phyloP scores from a whole-genome alignment of 495 filamentous ascomycete genomes.

The Talaromyces thailandensis region DNA sequence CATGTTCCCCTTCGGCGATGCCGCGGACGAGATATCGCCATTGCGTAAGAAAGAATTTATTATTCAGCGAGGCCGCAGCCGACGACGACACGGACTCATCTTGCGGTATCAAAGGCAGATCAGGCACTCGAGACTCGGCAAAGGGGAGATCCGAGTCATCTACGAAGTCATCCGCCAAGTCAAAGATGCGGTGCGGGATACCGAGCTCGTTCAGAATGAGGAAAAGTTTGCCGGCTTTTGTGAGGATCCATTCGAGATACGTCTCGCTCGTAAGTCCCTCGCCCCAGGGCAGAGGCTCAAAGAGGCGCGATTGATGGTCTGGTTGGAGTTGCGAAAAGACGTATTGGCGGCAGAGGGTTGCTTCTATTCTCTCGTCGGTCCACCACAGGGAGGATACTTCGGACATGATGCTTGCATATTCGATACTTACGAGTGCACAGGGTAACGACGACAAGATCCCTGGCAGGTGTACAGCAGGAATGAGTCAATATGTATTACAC shows the following conservation, averaged over 20 bases:
- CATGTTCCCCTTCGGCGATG: slow-evolving; percentile 59
- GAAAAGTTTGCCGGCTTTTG: slow-evolving; percentile 70
- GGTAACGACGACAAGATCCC: background rate
- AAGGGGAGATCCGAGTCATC: slow-evolving; percentile 86
- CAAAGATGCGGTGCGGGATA: slow-evolving; percentile 77
- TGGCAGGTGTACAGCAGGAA: background rate
- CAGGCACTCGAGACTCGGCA: slow-evolving; percentile 58
- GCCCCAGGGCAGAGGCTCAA: slow-evolving; percentile 69
- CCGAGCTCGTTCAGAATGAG: slow-evolving; percentile 73
- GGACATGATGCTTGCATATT: slow-evolving; percentile 16
- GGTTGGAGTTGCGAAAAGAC: slow-evolving; percentile 58
- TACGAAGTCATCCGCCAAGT: slow-evolving; percentile 74
- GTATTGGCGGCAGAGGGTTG: slow-evolving; percentile 62
- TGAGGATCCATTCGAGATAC: slow-evolving; percentile 87
- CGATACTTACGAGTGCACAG: background rate
- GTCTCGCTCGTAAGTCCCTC: slow-evolving; percentile 83
- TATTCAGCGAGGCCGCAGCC: slow-evolving; percentile 51
- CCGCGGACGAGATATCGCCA: slow-evolving; percentile 71
- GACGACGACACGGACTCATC: slow-evolving; percentile 12
- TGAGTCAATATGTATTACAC: background rate
- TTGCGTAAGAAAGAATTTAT: slow-evolving; percentile 71
- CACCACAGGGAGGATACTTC: slow-evolving; percentile 56
- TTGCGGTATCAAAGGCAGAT: slow-evolving; percentile 51
- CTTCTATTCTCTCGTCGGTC: slow-evolving; percentile 67
- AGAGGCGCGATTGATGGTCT: slow-evolving; percentile 54